Evolutionary conservation across 2,329 filamentous ascomycete species (phyloP), one percentile per base, ranked within the genome.

Genomic region (Mollisia scopiformis): DNA sequence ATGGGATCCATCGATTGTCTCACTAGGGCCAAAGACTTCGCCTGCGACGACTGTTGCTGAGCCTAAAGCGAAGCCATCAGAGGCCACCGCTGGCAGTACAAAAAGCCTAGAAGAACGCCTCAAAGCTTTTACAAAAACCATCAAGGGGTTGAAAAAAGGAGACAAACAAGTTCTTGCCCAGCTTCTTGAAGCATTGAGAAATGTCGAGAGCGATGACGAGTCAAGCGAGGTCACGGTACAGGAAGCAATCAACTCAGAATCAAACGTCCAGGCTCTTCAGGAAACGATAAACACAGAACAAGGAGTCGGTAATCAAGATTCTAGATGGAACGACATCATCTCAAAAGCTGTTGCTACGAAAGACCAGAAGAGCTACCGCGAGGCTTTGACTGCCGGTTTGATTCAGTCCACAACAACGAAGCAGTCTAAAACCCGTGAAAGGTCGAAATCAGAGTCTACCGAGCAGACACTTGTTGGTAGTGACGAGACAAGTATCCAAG

Each of bases 1-100:
- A 58, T 68, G 63, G 62, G 67, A 69, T 54, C 67, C 67, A 19
- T 65, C 66, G 27, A 65, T 68, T 21, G 35, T 68, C n/a, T 58
- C 58, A 30, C 57, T 47, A 31, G 64, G 61, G 1, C 62, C 58
- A 2, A 19, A 61, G 2, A 49, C 59, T 37, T 59, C 62, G 31
- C 21, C 25, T 2, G 16, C 25, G 23, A 50, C 50, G 10, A 52
- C 37, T 27, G 57, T 33, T 21, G 46, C 51, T 16, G 30, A 25
- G 33, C 25, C n/a, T 10, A 11, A 37, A 25, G n/a, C n/a, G n/a
- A n/a, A n/a, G n/a, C 25, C 19, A 13, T 27, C 30, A 21, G 39
- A 43, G 33, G 13, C 30, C 25, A 19, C 13, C n/a, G n/a, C n/a
- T 6, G 31, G 35, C 21, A 49, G 28, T n/a, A 46, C 28, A 14